A percentile compares a stretch with the other conserved stretches of the same genome.
Evolutionary conservation across 306 rosid genomes (phyloP).

Genomic region (Inga leiocalycina): DNA sequence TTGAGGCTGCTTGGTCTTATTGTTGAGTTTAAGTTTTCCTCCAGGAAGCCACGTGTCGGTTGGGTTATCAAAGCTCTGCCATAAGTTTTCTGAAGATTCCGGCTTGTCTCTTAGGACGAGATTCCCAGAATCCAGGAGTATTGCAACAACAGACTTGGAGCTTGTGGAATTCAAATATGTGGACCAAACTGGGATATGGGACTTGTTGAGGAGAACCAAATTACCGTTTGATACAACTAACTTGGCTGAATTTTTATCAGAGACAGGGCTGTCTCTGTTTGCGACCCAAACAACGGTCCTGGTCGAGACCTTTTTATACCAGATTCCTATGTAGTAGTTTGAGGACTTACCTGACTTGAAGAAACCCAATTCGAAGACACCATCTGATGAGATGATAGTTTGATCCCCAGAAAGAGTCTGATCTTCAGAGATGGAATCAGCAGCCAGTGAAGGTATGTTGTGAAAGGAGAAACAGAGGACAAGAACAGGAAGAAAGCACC

Average conservation of each 20-base stretch:
- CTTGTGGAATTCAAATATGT: constrained; percentile 45
- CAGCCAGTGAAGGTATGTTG: constrained; percentile 37
- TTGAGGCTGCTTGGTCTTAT: constrained; percentile 38
- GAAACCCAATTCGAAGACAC: constrained; percentile 62
- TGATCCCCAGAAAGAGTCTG: constrained; percentile 61
- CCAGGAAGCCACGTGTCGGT: constrained; percentile 56
- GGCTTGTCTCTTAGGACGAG: constrained; percentile 45
- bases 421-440: constrained; percentile 49
- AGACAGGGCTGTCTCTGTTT: constrained; percentile 59
- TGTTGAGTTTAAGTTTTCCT: constrained; percentile 41
- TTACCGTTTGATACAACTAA: constrained; percentile 42
- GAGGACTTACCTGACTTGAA: constrained; percentile 48
- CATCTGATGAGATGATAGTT: constrained; percentile 53
- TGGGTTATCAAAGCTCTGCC: constrained; percentile 74
- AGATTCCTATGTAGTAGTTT: constrained; percentile 54
- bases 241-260: constrained; percentile 41
- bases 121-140: constrained; percentile 56
- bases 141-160: constrained; percentile 37
- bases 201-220: constrained; percentile 49
- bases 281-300: constrained; percentile 65
- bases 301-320: constrained; percentile 46
- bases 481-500: constrained; percentile 29
- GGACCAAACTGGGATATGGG: constrained; percentile 58
- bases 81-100: constrained; percentile 33
- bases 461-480: constrained; percentile 36